Base-by-base conservation (phyloP, 371 early-diverging fungal genomes). In the Mycotypha africana region DNA sequence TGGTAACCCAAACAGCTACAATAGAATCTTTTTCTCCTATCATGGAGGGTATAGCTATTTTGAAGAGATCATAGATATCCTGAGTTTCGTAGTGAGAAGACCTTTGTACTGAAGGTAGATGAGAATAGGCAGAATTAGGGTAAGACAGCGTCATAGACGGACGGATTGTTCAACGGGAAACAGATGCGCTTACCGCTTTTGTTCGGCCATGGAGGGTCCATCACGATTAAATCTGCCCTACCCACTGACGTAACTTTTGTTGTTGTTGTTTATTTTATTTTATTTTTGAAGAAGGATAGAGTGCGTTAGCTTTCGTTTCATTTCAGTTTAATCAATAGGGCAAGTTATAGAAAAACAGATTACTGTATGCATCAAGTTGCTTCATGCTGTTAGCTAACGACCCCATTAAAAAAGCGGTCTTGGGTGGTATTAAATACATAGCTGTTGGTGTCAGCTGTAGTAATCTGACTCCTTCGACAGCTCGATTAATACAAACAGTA, bases 141-240 rank as follows among this genome's bases (percentile, higher is more conserved):
- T n/a, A n/a, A n/a, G n/a, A 28, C 30, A 28, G 12, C 12, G 12
- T 11, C 9, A 33, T 33, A 33, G 15, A 33, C 7, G 15, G n/a
- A 14, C 34, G 28, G 5, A 33, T 33, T 33, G n/a, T 4, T 33
- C n/a, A 9, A 45, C n/a, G 35, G 4, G 9, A 40, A n/a, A n/a
- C 7, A 3, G 16, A 24, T 35, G 25, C 8, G 8, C 23, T 50
- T 67, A 67, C 74, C 74, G 36, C 70, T 70, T 37, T 74, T 82
- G 47, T 89, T 89, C 11, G 79, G 80, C 88, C 86, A 89, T 20
- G 89, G 89, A 24, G 88, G 88, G 51, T 89, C 89, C 76, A 84
- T 76, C 0, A 89, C 72, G 20, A 89, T 66, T 7, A 83, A 47
- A 49, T 80, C 75, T 42, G 74, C 85, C 8, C 70, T 71, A 26